Evolutionary conservation across 495 filamentous ascomycete genomes (phyloP).

Genomic region (Poronia punctata): DNA sequence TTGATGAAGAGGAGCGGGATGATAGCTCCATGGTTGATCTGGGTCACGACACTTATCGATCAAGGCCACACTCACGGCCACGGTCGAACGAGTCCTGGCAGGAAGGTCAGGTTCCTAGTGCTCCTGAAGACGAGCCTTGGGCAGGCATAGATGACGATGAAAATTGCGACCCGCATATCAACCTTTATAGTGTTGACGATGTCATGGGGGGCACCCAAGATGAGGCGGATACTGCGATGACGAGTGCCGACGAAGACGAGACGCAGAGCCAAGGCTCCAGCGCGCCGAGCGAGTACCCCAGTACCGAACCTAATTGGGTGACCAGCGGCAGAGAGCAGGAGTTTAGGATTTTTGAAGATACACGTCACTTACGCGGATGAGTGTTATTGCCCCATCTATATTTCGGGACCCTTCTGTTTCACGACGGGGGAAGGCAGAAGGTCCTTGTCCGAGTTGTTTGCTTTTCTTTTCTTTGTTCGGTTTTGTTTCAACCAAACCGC

Average conservation of each 20-base stretch:
- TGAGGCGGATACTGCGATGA: neutral
- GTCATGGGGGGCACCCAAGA: slow-evolving; percentile 15
- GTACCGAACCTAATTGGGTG: slow-evolving; percentile 24
- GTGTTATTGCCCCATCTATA: neutral
- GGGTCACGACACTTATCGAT: slow-evolving; percentile 5
- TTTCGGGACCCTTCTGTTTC: neutral
- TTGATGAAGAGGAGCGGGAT: slow-evolving; percentile 9
- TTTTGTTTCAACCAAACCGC: too few relatives aligned
- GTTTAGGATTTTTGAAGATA: neutral
- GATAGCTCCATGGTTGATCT: slow-evolving; percentile 22
- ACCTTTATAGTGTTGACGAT: slow-evolving; percentile 17
- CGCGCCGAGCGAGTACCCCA: slow-evolving; percentile 34
- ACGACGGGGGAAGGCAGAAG: neutral
- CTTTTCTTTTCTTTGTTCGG: neutral
- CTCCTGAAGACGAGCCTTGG: slow-evolving; percentile 38
- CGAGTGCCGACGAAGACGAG: slow-evolving; percentile 16
- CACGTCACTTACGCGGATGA: neutral
- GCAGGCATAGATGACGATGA: slow-evolving; percentile 39
- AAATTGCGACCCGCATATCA: slow-evolving; percentile 31
- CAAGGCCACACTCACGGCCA: too few relatives aligned
- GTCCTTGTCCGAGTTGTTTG: too few relatives aligned
- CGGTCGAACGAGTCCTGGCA: slow-evolving; percentile 18
- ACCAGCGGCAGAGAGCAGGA: neutral
- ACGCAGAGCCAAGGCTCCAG: slow-evolving; percentile 31
- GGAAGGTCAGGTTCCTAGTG: slow-evolving; percentile 14